Evolutionary conservation across 1,139 yeast genomes (phyloP), one percentile per base, ranked within the genome.

Genomic region (Pneumocystis canis): DNA sequence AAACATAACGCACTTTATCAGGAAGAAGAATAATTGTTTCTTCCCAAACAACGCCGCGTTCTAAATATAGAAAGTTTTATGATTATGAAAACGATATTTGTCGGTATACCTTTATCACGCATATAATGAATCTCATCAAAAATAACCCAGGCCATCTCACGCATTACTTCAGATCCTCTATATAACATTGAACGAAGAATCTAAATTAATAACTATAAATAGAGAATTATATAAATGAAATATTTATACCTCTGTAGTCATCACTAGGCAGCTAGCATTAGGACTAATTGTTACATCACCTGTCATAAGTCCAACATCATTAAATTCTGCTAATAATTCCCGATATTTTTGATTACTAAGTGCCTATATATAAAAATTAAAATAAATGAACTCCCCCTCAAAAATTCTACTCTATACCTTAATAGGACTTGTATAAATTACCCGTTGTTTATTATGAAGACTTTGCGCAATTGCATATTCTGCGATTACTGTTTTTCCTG

Each of bases 21-120:
- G 99, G 99, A 63, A 92, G 79, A 76, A 92, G 80, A 67, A 92
- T 92, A 68, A 92, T 92, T 28, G 96, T 94, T 76, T 92, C 99
- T 77, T 92, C 99, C 99, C 99, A 92, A 53, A 92, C 98, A 59
- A 92, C 99, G 73, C 99, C 99, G 76, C 99, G 83, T 67, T 89
- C 92, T 57, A 39, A 2, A 39, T 35, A 20, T 25, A 69, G 88
- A 85, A 25, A 39, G 3, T 35, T 73, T 89, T 97, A 47, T 25
- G 77, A 95, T 84, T 84, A 90, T 90, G 74, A 20, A 57, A 30
- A 25, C 11, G 3, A 11, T 47, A 18, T 47, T 25, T 3, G 25
- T 25, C n/a, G 30, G 14, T 3, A 9, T 20, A 57, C 59, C 59
- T 31, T 65, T 65, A 63, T 92, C 99, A 70, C 94, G 89, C 73